phyloP scores from a whole-genome alignment of 2,329 filamentous ascomycete species.

The Diaporthe vaccinii region DNA sequence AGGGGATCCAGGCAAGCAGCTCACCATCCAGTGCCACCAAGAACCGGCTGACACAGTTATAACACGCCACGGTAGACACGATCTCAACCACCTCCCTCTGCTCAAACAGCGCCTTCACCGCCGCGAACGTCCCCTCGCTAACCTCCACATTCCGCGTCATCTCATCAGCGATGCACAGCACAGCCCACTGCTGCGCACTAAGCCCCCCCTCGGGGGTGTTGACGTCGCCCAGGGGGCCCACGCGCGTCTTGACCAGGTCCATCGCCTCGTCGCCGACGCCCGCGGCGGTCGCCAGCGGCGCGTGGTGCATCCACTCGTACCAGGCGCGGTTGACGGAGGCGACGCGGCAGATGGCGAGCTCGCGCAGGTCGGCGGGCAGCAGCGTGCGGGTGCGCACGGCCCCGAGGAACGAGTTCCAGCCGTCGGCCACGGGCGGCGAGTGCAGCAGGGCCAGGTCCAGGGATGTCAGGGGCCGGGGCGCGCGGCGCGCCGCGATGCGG shows the following conservation, averaged over 20 bases:
- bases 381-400: conserved; percentile 69
- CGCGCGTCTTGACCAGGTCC: conserved; percentile 56
- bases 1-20: conserved; percentile 46
- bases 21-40: conserved; percentile 84
- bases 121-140: conserved; percentile 75
- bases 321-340: conserved; percentile 84
- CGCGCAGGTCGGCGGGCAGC: conserved; percentile 71
- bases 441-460: conserved; percentile 85
- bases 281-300: conserved; percentile 72
- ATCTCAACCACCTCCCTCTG: conserved; percentile 77
- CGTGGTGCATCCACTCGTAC: conserved; percentile 89
- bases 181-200: conserved; percentile 74
- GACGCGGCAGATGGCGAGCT: conserved; percentile 85
- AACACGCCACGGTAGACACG: conserved; percentile 81
- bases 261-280: conserved; percentile 69
- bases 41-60: conserved; percentile 89
- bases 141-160: conserved; percentile 85
- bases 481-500: conserved; percentile 75
- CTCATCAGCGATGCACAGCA: conserved; percentile 82
- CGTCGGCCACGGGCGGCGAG: conserved; percentile 79
- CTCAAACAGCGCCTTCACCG: conserved; percentile 71
- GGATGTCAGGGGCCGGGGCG: conserved; percentile 77
- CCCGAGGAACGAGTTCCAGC: conserved; percentile 79
- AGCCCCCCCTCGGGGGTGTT: conserved; percentile 54
- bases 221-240: conserved; percentile 46